phyloP scores from a whole-genome alignment of 768 basidiomycete genomes.

The Collybia nuda region DNA sequence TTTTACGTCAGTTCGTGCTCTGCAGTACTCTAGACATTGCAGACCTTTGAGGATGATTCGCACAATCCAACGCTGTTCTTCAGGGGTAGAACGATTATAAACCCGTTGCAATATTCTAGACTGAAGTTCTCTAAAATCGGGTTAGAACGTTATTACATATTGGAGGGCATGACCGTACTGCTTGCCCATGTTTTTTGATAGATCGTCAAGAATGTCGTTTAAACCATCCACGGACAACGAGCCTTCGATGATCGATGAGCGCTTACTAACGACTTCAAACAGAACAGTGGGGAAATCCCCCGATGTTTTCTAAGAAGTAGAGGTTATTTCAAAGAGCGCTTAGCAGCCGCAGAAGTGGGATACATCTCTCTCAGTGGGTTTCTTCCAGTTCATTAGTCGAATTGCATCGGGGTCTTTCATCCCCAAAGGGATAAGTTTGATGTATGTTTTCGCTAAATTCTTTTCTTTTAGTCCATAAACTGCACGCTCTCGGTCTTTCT shows the following conservation, averaged over 20 bases:
- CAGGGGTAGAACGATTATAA: slow-evolving; percentile 76
- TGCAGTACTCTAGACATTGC: neutral
- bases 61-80: slow-evolving; percentile 95
- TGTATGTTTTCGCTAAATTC: slow-evolving; percentile 89
- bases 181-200: slow-evolving; percentile 72
- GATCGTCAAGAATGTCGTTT: slow-evolving; percentile 77
- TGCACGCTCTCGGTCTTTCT: slow-evolving; percentile 94
- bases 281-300: slow-evolving; percentile 90
- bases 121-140: slow-evolving; percentile 62
- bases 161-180: slow-evolving; percentile 45
- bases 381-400: slow-evolving; percentile 88
- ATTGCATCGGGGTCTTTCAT: slow-evolving; percentile 79
- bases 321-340: neutral
- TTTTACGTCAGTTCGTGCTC: neutral
- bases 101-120: slow-evolving; percentile 74
- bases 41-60: slow-evolving; percentile 92
- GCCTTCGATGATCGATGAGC: slow-evolving; percentile 77
- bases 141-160: slow-evolving; percentile 10
- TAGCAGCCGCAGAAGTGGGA: neutral
- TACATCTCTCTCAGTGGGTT: slow-evolving; percentile 68
- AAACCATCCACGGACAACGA: slow-evolving; percentile 79
- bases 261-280: slow-evolving; percentile 82
- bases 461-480: slow-evolving; percentile 96
- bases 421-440: slow-evolving; percentile 84
- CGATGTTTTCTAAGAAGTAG: slow-evolving; percentile 52